Evolutionary conservation across 2,329 filamentous ascomycete species (phyloP), one percentile per base, ranked within the genome.

Genomic region (Paraphoma chrysanthemicola): DNA sequence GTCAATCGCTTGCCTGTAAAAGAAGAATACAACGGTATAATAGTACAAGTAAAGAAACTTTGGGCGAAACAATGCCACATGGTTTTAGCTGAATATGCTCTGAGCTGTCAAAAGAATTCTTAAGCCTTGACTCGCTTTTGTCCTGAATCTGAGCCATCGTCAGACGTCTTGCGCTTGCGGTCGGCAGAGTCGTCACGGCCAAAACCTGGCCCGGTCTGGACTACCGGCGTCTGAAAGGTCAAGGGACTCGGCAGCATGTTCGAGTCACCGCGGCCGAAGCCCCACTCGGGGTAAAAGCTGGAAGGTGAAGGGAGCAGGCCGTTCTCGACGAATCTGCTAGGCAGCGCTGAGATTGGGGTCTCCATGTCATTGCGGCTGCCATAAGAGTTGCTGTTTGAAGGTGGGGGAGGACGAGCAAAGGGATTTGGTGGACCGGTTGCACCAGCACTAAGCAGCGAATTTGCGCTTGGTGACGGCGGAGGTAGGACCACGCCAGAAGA

Each of bases 391-490:
- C 78, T 81, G 67, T 84, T 86, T 54, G 87, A 83, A 29, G 93
- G 91, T 4, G 91, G 92, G 28, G 89, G 86, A 0, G 94, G 95
- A 42, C 94, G 86, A 7, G 95, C 95, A 75, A 98, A 99, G 0
- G 95, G 95, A 74, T 99, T 99, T 2, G 93, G 93, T 12, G 95
- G 95, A 0, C 95, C 95, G 38, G 89, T 90, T 8, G 95, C 94
- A 41, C 95, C 95, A 0, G 95, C 95, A 46, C 93, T 97, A 53
- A 97, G 82, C 6, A 98, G 82, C 2, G 92, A 88, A 18, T 90
- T 90, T 2, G 92, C 91, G 30, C 92, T 96, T 0, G 95, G 94
- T 1, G 95, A 97, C 0, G 95, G 95, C 7, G 94, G 94, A 16
- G 95, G 95, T 6, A 99, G 83, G 2, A 97, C 92, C 17, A 96